phyloP scores from a whole-genome alignment of 306 rosid genomes.

The Quercus robur region DNA sequence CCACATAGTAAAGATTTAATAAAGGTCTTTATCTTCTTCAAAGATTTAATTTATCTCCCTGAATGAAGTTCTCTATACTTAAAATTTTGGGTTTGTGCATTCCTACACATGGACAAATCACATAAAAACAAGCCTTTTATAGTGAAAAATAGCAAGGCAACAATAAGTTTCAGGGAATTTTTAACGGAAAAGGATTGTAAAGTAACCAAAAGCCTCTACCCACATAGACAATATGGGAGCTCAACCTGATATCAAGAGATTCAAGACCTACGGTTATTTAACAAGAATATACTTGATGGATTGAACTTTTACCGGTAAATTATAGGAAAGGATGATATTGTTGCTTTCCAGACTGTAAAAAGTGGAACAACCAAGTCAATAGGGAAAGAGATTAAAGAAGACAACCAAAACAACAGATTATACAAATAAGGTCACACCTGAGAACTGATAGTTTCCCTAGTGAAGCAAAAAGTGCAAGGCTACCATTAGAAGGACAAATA shows the following conservation, averaged over 20 bases:
- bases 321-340: slow-evolving; percentile 57
- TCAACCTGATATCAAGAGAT: not conserved
- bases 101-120: not conserved
- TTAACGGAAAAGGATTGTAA: not conserved
- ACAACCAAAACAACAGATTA: not conserved
- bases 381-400: not conserved
- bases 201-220: not conserved
- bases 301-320: slow-evolving; percentile 64
- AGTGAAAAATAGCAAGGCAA: not conserved
- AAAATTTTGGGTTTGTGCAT: not conserved
- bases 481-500: slow-evolving; percentile 51
- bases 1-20: not conserved
- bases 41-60: not conserved
- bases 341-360: slow-evolving; percentile 71
- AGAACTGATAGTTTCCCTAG: slow-evolving; percentile 68
- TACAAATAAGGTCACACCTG: slow-evolving; percentile 47
- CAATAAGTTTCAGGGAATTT: not conserved
- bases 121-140: not conserved
- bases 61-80: not conserved
- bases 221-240: not conserved
- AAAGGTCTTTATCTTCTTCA: not conserved
- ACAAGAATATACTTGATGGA: not conserved
- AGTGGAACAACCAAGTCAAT: slow-evolving; percentile 22
- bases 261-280: not conserved
- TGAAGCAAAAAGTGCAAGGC: slow-evolving; percentile 68